Evolutionary conservation across 139 green algal species (phyloP), one percentile per base, ranked within the genome.

Genomic region (Pleodorina starrii): DNA sequence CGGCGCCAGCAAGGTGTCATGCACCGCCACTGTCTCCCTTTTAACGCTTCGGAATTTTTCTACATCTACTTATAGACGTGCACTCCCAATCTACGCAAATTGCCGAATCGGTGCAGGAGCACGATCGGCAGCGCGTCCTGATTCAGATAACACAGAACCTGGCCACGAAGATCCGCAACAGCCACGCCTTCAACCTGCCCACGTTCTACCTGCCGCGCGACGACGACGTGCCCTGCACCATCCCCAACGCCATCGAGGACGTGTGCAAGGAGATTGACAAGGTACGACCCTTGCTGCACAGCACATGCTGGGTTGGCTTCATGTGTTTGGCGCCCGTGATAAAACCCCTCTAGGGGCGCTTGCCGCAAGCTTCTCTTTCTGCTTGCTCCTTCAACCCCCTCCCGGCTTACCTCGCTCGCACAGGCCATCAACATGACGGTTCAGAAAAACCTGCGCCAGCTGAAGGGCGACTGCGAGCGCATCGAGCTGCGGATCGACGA

Each of bases 161-260:
- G 79, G 90, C 93, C 0, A 91, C 87, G 7, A 87, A 90, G 43
- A 95, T 95, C 74, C 93, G 94, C 84, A 96, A 95, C 92, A 93
- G 69, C 50, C 94, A 96, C 88, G 95, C 95, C 1, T 96, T 97
- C 84, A 95, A 95, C 84, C 85, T 97, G 86, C 95, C 95, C 32
- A 95, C 91, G 19, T 94, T 95, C 87, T 94, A 95, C 91, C 86
- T 94, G 63, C 91, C 92, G 14, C 91, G 88, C n/a, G 94, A 93
- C 7, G 94, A 95, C 23, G 73, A 90, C 29, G 57, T 88, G 48
- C 84, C 76, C 16, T 92, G 86, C 92, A 89, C 42, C 38, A 97
- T 97, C 77, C 95, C 94, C 43, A 96, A 97, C 85, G 92, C 93
- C 29, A 95, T 97, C 51, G 87, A 95, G 80, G 95, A 96, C 27